These are phyloP conservation scores for Cronartium ribicola DNA, from an alignment of 1,284 basidiomycete genomes.

Conservation along the genomic window DNA sequence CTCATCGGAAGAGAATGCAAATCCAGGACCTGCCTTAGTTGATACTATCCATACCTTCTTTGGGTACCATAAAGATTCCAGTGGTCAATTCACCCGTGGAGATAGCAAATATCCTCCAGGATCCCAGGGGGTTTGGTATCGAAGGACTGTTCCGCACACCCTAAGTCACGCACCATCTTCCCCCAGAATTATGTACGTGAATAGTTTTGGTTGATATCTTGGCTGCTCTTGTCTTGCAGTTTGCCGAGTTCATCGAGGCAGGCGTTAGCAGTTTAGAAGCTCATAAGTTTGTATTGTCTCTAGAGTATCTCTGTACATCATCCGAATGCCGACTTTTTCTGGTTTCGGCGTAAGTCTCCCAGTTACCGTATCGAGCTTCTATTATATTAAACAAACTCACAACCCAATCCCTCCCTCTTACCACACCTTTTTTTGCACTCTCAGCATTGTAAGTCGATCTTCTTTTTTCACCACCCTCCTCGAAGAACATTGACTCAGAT, in stretches of 20 bases:
- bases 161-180: background rate
- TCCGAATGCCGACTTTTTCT: background rate
- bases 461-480: background rate
- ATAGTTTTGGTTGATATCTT: background rate
- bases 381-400: background rate
- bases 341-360: background rate
- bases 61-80: slow-evolving; percentile 2
- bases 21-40: background rate
- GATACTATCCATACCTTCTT: slow-evolving; percentile 3
- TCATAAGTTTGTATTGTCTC: background rate
- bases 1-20: background rate
- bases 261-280: background rate
- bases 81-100: background rate
- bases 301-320: background rate
- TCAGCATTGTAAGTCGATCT: background rate
- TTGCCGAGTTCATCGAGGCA: background rate
- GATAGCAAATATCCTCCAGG: background rate
- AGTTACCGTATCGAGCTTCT: background rate
- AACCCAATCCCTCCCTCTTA: too few relatives aligned
- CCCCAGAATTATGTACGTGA: background rate
- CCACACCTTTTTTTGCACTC: background rate
- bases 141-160: background rate
- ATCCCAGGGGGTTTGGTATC: background rate
- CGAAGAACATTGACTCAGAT: background rate
- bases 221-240: background rate